Base-by-base conservation (phyloP, 1,284 basidiomycete species). In the Rhodofomes roseus region DNA sequence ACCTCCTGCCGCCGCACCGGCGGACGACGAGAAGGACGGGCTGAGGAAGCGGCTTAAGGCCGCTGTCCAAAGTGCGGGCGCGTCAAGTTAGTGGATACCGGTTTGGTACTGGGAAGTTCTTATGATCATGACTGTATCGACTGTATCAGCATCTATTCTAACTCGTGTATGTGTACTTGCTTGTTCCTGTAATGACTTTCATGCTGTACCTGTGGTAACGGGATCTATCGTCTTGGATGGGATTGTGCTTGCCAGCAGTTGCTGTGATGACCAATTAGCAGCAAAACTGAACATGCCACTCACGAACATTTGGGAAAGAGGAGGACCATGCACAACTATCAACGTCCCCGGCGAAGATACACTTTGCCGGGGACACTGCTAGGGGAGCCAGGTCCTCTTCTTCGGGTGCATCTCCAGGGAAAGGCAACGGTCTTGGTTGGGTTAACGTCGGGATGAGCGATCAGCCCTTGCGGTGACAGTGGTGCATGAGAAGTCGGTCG, bases 21-120 rank as follows among this genome's bases (percentile, higher is more conserved):
- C 56, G 50, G 37, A 54, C 31, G 43, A 40, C 39, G 52, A 56
- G 12, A 62, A 65, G n/a, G 66, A 68, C 46, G 67, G 66, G 44
- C 57, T 73, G 48, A 62, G 59, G 58, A 67, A 69, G 56, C 55
- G 71, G 53, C 54, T 73, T 55, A 69, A 71, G 61, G 70, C 71
- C 12, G 71, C 65, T 2, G 71, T 71, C n/a, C 65, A 62, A 54
- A 63, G 63, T 23, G 62, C 66, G 16, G 23, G 20, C 36, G 14
- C 20, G 7, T 36, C 50, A 22, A 52, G 31, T 20, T 12, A 18
- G 4, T 22, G 31, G 31, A n/a, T 2, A 11, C 16, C 20, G 12
- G 11, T 5, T 7, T 25, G 16, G 0, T 25, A 25, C 16, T 2
- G 11, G 43, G 12, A 29, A 12, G 6, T 14, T 29, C 29, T 27